These are phyloP conservation scores for Quillaja saponaria DNA, from an alignment of 306 rosid species.

Conservation along the genomic window DNA sequence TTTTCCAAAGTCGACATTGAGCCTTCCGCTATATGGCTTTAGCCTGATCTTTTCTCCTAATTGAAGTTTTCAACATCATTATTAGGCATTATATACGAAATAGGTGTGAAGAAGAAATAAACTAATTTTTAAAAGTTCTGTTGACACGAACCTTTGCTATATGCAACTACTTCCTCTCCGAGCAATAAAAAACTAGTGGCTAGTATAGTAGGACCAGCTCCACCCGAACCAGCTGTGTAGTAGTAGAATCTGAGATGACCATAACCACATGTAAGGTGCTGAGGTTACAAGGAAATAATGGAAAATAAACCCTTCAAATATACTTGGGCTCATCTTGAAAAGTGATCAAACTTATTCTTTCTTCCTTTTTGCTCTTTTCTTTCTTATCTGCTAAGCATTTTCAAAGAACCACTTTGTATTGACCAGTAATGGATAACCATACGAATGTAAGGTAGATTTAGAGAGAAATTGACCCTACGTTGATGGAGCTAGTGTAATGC, in stretches of 20 bases:
- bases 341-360: conserved; percentile 10
- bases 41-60: conserved; percentile 81
- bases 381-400: conserved; percentile 20
- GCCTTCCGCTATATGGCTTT: conserved; percentile 95
- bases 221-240: conserved; percentile 96
- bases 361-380: conserved; percentile 3
- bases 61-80: conserved; percentile 49
- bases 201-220: conserved; percentile 93
- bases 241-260: conserved; percentile 71
- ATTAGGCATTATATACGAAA: conserved; percentile 44
- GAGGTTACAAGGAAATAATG: conserved; percentile 15
- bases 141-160: conserved; percentile 65
- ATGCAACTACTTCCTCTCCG: conserved; percentile 95
- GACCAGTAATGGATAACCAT: no score
- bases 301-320: conserved; percentile 4
- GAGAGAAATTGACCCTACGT: no score
- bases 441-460: no score
- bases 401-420: no score
- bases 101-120: conserved; percentile 28
- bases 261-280: conserved; percentile 28
- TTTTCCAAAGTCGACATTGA: conserved; percentile 87
- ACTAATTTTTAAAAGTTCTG: conserved; percentile 18
- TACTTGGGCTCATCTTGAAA: not conserved
- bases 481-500: no score
- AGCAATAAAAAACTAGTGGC: conserved; percentile 88